These are phyloP conservation scores for Davidsoniella eucalypti DNA, from an alignment of 2,329 filamentous ascomycete genomes.

Conservation along the genomic window DNA sequence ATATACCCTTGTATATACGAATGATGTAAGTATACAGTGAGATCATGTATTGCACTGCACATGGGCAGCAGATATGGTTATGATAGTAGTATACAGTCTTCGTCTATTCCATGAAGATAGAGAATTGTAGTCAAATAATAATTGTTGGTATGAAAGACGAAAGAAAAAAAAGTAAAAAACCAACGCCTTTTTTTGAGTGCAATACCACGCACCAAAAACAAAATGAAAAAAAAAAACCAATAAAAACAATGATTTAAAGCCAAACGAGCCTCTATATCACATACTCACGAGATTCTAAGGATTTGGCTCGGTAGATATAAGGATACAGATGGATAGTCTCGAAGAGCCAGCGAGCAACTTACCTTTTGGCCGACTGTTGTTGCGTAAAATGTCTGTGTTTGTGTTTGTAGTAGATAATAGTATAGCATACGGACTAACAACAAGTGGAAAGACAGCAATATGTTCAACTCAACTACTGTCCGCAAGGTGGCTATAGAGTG, in stretches of 20 bases:
- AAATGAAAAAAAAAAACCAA: background rate
- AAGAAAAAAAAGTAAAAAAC: background rate
- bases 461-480: slow-evolving; percentile 5
- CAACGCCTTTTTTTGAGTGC: slow-evolving; percentile 9
- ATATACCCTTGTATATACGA: background rate
- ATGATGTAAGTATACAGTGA: background rate
- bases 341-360: slow-evolving; percentile 1
- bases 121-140: too few relatives aligned
- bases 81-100: background rate
- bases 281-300: background rate
- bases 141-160: background rate
- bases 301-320: background rate
- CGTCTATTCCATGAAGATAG: background rate
- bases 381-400: background rate
- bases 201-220: background rate
- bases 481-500: slow-evolving; percentile 9
- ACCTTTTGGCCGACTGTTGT: background rate
- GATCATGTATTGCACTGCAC: too few relatives aligned
- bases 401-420: background rate
- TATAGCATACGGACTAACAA: background rate
- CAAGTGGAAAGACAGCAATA: background rate
- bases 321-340: too few relatives aligned
- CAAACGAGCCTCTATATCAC: too few relatives aligned
- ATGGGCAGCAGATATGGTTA: too few relatives aligned
- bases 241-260: background rate